Base-by-base conservation (phyloP, 2,329 filamentous ascomycete species). In the Zasmidium citrigriseum region DNA sequence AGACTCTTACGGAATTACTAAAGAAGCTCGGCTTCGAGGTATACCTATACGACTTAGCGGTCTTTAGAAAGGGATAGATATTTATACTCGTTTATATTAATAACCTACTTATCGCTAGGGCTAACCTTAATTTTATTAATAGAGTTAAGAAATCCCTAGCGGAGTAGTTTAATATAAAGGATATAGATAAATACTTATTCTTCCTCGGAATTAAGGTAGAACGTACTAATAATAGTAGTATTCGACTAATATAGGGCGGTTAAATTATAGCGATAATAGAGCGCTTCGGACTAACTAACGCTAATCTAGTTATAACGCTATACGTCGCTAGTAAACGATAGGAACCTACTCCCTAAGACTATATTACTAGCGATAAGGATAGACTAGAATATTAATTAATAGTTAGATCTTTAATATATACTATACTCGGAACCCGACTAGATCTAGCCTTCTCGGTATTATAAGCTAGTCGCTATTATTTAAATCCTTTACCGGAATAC, bases 381-480 rank as follows among this genome's bases (percentile, higher is more conserved):
- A 20, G 25, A 34, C 18, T 48, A 54, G 25, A 55, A 41, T 55
- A 55, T 14, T 55, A 55, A 55, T 55, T 49, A 48, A 48, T 55
- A 48, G 53, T 55, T 23, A 24, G 45, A 21, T 53, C 22, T 22
- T 24, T 53, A 22, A 53, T 53, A 45, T 53, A 53, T 3, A n/a
- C 22, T 18, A 52, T 54, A 46, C 41, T 54, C 11, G 18, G 52
- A 27, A 54, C 41, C 5, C 52, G 53, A 38, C 53, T 22, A n/a
- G 45, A 55, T 38, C 44, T 55, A 21, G 27, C 45, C 5, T 55
- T 48, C 46, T 47, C 22, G 14, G 27, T 55, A 27, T 55, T 49
- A 49, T 48, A 48, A 55, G 53, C 20, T 12, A 55, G 53, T 41
- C 53, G 53, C 38, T 55, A 34, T 20, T 49, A 16, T 48, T 57